Percentiles rank a stretch among this genome's conserved stretches.
Conservation (phyloP, 2,329 filamentous ascomycete genomes). For the Stachybotrys chartarum region DNA sequence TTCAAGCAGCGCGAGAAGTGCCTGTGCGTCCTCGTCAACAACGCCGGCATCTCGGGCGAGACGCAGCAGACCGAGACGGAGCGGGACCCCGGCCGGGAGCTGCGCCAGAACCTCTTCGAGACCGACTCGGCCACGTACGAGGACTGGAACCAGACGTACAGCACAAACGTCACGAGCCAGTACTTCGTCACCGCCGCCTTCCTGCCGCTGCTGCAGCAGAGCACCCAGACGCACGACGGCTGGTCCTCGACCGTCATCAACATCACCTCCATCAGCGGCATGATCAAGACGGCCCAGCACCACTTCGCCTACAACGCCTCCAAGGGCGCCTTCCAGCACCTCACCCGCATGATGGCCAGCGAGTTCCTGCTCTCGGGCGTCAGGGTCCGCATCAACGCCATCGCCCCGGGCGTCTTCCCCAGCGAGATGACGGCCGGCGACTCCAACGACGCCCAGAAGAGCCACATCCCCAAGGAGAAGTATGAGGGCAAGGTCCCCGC, state of each 20-base stretch:
- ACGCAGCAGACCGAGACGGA: conserved; percentile 47
- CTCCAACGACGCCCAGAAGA: conserved; percentile 45
- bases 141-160: conserved; percentile 66
- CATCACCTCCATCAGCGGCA: conserved; percentile 60
- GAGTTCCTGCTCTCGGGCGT: conserved; percentile 53
- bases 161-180: conserved; percentile 66
- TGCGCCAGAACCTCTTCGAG: conserved; percentile 61
- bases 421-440: conserved; percentile 62
- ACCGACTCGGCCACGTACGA: conserved; percentile 49
- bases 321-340: conserved; percentile 59
- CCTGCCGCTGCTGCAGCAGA: conserved; percentile 52
- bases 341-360: conserved; percentile 55
- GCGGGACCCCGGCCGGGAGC: conserved; percentile 36
- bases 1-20: conserved; percentile 47
- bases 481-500: conserved; percentile 58
- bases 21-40: conserved; percentile 62
- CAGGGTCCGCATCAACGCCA: conserved; percentile 62
- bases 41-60: conserved; percentile 55
- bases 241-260: conserved; percentile 58
- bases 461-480: conserved; percentile 47
- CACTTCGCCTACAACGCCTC: conserved; percentile 59
- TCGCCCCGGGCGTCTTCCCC: conserved; percentile 64
- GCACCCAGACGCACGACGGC: conserved; percentile 30
- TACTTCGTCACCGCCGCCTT: conserved; percentile 60
- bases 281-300: conserved; percentile 55